A percentile compares a stretch with the other conserved stretches of the same genome.
These are phyloP conservation scores for Puccinia hordei DNA, from an alignment of 1,284 basidiomycete genomes.

Conservation along the genomic window DNA sequence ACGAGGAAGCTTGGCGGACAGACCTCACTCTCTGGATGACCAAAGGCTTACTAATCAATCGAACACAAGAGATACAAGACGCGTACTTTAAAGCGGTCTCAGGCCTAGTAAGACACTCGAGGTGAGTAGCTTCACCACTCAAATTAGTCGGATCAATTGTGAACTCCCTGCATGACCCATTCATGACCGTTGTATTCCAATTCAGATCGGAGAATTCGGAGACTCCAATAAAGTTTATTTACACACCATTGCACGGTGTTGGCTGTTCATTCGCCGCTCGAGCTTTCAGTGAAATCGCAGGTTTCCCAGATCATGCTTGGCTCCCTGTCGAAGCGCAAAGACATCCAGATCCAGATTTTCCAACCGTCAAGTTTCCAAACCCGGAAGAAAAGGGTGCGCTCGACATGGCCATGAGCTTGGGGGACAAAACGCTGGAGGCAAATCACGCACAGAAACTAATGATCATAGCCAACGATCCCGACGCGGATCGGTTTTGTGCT, in stretches of 20 bases:
- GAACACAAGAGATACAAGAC: constrained; percentile 66
- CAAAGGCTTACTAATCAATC: constrained; percentile 62
- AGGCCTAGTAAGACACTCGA: constrained; percentile 59
- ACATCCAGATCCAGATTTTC: constrained; percentile 75
- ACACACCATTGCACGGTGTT: constrained; percentile 85
- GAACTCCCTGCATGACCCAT: background rate
- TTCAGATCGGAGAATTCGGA: constrained; percentile 43
- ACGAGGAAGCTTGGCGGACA: constrained; percentile 62
- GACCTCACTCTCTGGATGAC: constrained; percentile 50
- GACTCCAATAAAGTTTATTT: constrained; percentile 66
- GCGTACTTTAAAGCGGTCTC: constrained; percentile 64
- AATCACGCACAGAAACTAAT: constrained; percentile 64
- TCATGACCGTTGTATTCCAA: background rate
- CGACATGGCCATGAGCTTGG: constrained; percentile 15
- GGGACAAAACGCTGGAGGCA: constrained; percentile 60
- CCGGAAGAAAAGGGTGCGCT: constrained; percentile 75
- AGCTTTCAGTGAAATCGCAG: constrained; percentile 12
- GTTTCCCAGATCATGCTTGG: constrained; percentile 31
- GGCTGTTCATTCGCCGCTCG: constrained; percentile 67
- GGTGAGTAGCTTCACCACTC: background rate
- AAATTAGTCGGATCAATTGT: background rate
- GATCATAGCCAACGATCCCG: constrained; percentile 81
- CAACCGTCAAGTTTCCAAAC: constrained; percentile 79
- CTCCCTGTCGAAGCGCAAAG: constrained; percentile 45
- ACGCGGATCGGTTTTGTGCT: constrained; percentile 79